Conservation (phyloP, 2,329 filamentous ascomycete species). For the Pseudogymnoascus sp. region DNA sequence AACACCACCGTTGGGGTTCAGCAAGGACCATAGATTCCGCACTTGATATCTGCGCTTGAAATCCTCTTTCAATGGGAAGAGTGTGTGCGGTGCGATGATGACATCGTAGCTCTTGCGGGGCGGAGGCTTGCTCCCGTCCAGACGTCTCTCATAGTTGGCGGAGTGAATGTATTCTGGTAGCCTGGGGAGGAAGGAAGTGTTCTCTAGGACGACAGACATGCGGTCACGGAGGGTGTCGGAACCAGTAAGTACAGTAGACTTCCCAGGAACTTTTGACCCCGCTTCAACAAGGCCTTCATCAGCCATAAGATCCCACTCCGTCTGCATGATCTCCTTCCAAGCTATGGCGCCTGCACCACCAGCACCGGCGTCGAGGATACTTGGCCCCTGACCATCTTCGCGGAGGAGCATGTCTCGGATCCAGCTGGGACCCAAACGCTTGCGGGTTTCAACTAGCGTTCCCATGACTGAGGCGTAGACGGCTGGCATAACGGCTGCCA, state of each 20-base stretch:
- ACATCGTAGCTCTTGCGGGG: conserved; percentile 77
- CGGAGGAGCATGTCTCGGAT: conserved; percentile 54
- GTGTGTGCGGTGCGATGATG: conserved; percentile 77
- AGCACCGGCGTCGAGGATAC: conserved; percentile 66
- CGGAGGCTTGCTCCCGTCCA: conserved; percentile 49
- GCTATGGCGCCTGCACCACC: conserved; percentile 67
- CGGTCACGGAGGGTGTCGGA: conserved; percentile 68
- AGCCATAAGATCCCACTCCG: conserved; percentile 70
- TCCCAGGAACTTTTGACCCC: conserved; percentile 49
- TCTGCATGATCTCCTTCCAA: conserved; percentile 68
- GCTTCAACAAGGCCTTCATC: conserved; percentile 44
- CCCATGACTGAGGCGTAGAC: conserved; percentile 62
- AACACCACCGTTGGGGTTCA: conserved; percentile 77
- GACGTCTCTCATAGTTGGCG: conserved; percentile 48
- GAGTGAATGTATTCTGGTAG: conserved; percentile 78
- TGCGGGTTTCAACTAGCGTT: conserved; percentile 64
- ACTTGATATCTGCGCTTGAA: conserved; percentile 70
- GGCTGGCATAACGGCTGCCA: conserved; percentile 62
- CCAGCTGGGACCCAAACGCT: conserved; percentile 65
- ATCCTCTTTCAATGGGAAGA: conserved; percentile 69
- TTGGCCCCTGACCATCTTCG: conserved; percentile 46
- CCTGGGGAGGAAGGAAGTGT: conserved; percentile 86
- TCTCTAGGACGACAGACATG: conserved; percentile 67
- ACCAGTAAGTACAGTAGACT: conserved; percentile 72
- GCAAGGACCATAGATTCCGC: conserved; percentile 81